Base-by-base conservation (phyloP, 768 basidiomycete species). In the Thelephora aurantiotincta region DNA sequence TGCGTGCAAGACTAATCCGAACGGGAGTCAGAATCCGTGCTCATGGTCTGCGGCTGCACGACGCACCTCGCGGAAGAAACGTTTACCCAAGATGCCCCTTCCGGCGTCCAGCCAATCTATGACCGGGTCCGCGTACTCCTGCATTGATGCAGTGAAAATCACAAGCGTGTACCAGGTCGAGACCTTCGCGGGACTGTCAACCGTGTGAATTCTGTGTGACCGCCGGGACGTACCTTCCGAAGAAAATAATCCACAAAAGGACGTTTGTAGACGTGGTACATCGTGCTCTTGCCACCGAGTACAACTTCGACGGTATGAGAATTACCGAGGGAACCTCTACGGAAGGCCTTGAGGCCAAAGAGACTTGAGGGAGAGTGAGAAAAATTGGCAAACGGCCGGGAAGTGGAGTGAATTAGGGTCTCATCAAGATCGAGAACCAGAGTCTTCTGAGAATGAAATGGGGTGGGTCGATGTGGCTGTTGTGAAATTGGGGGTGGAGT, bases 81-180 rank as follows among this genome's bases (percentile, higher is more conserved):
- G 79, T 52, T 86, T 83, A 2, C 73, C 77, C 33, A 99, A 76
- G 49, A 98, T 87, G 14, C 92, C 93, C 41, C 90, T 77, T 3
- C 92, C 90, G 47, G 83, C 90, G 60, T 99, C 96, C 47, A 99
- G 68, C 96, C 96, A 99, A 65, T 99, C 96, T 55, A 99, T 99
- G 23, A 99, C 93, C 0, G 96, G 96, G 68, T 99, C 96, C 51
- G 96, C 96, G 62, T 99, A 99, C 65, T 99, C 96, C 59, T 92
- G 86, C 88, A 99, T 90, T 7, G 94, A 97, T 6, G 96, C 96
- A 30, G 96, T 99, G 66, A 94, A 99, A 53, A 99, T 91, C 46
- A 99, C 92, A 50, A 99, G 76, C 1, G 93, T 98, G 66, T 99
- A 99, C 96, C 96, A 99, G 20, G 82, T 73, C 26, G 96, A 93